Evolutionary conservation across 768 basidiomycete species (phyloP), one percentile per base, ranked within the genome.

Genomic region (Tubosaeta sp.): DNA sequence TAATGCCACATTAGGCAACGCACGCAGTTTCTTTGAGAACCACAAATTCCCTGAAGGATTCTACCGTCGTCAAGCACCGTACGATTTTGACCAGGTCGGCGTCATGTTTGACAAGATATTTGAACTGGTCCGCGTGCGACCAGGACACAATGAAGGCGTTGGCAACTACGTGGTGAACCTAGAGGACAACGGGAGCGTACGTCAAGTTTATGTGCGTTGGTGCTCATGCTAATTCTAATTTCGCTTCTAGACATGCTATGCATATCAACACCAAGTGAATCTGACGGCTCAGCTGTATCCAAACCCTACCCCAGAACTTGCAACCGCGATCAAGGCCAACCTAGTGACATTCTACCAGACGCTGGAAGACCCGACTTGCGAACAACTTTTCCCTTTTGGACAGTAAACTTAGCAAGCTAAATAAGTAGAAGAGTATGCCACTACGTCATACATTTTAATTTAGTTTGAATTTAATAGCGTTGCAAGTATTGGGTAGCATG

Each of bases 251-350:
- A 1, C 16, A 8, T 64, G 61, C 31, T 64, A 55, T 42, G 48
- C 35, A 11, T 64, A 61, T 19, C 59, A 61, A 5, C 51, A 27
- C 46, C 61, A 61, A 45, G 18, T 46, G 32, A 61, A 62, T n/a
- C 25, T 65, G 47, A 59, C 57, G 1, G 54, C 49, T 3, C 22
- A 30, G 34, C 22, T 62, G 54, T 63, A 65, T 48, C 63, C 63
- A 4, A 27, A 65, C 12, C 62, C 63, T 19, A 53, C 51, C 2
- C 4, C 54, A 6, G 54, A 63, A 3, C 63, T 63, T 22, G 31
- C 45, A 43, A 10, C 45, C 1, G 63, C 63, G 36, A 65, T 65
- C 53, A 62, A 53, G 41, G 51, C 42, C 30, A 66, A 57, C 22
- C 13, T 66, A 41, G 36, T 38, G 30, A 58, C 56, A 9, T 53